Evolutionary conservation across 306 rosid genomes (phyloP), one percentile per base, ranked within the genome.

Genomic region (Fragaria vesca): DNA sequence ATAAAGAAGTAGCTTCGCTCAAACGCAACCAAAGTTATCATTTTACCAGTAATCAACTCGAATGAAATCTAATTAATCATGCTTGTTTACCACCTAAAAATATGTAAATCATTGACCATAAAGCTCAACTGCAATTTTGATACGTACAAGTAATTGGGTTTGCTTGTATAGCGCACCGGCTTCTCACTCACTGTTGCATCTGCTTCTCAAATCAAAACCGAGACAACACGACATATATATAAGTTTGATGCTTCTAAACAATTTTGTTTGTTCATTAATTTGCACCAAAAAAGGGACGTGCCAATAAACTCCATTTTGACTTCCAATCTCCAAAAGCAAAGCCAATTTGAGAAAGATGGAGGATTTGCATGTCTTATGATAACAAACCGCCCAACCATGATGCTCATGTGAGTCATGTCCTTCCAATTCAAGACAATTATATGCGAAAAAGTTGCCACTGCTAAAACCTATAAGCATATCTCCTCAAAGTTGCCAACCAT

Each of bases 21-120:
- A 61, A 81, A 91, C 90, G 93, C 88, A 70, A 81, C 80, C 69
- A 48, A 18, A 79, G 47, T 74, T 82, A 86, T 89, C 85, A 87
- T 89, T 83, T 71, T 51, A 30, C 8, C 0, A 34, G 0, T 17
- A 69, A 74, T 74, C 81, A 62, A 75, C 78, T 45, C 47, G 55
- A 76, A 66, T 81, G 15, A 55, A 58, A 69, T 45, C 74, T 77
- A 87, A 84, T 80, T 75, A 87, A 84, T 84, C 83, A 85, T 85
- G 76, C 70, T 66, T 73, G 75, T 72, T 66, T 73, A 38, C 80
- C 81, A 47, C 51, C 58, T 48, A 34, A 75, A 72, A 71, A 70
- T 58, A 63, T 67, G 67, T 62, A 36, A 48, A 79, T 83, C 77
- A 83, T 87, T 77, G 81, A 86, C 26, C 62, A 58, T 57, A 78